Conservation (phyloP, 106 monocot genomes). For the Posidonia australis region DNA sequence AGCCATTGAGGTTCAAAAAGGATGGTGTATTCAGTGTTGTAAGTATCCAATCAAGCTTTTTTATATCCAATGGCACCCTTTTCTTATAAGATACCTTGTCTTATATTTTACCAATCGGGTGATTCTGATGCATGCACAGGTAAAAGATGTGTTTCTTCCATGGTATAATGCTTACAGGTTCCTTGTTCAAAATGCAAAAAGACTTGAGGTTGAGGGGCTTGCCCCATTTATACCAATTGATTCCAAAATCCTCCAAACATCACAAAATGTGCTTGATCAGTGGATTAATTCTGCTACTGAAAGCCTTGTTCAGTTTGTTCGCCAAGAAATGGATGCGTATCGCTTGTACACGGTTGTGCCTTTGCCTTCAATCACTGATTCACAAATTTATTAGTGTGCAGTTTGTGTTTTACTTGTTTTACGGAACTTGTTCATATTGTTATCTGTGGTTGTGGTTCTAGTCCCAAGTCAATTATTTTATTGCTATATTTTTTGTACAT, state of each 20-base stretch:
- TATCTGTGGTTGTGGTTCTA: neutral
- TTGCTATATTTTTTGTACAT: no score
- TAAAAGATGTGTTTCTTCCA: slow-evolving; percentile 98
- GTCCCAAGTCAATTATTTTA: no score
- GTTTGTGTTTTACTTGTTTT: no score
- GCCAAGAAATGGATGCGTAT: slow-evolving; percentile 97
- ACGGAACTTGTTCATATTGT: no score
- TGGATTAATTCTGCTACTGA: slow-evolving; percentile 99
- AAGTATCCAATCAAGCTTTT: slow-evolving; percentile 22
- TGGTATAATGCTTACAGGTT: slow-evolving; percentile 99
- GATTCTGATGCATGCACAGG: slow-evolving; percentile 25
- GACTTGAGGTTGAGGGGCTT: slow-evolving; percentile 72
- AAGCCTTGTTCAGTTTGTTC: slow-evolving; percentile 91
- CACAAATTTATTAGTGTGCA: no score
- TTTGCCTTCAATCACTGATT: neutral
- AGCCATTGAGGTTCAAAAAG: slow-evolving; percentile 81
- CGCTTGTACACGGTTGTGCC: slow-evolving; percentile 72
- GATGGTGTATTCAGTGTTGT: slow-evolving; percentile 90
- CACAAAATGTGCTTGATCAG: slow-evolving; percentile 92
- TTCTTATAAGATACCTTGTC: neutral
- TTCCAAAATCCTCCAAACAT: slow-evolving; percentile 31
- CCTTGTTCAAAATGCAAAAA: slow-evolving; percentile 93
- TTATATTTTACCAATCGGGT: neutral
- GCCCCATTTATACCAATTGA: slow-evolving; percentile 62
- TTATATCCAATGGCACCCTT: neutral